Percentiles rank a stretch among this genome's conserved stretches.
phyloP scores from a whole-genome alignment of 768 basidiomycete genomes.

The Ramaria sp. region DNA sequence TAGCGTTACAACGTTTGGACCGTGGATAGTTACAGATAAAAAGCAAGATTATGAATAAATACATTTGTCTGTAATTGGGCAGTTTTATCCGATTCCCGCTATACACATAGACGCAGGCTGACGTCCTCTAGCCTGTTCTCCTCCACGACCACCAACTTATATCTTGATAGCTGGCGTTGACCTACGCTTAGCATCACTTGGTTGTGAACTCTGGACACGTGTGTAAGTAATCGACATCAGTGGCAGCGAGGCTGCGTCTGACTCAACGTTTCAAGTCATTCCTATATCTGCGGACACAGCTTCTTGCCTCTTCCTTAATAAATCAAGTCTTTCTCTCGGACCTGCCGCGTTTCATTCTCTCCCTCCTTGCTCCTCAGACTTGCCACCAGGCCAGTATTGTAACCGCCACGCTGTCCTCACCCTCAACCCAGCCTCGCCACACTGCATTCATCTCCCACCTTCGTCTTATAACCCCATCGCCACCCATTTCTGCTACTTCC shows the following conservation, averaged over 20 bases:
- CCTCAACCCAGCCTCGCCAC: not conserved
- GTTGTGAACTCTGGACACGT: no score
- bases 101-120: not conserved
- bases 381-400: not conserved
- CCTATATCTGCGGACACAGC: no score
- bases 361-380: not conserved
- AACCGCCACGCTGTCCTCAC: not conserved
- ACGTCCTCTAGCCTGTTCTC: not conserved
- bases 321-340: not conserved
- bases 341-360: not conserved
- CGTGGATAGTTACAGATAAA: no score
- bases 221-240: no score
- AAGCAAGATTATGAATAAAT: no score
- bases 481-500: not conserved
- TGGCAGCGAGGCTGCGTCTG: no score
- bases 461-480: not conserved
- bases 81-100: no score
- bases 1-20: no score
- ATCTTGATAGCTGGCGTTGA: not conserved
- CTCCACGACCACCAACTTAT: not conserved
- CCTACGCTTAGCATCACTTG: not conserved
- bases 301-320: not conserved
- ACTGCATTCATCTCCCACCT: not conserved
- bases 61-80: no score
- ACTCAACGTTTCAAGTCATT: no score